Base-by-base conservation (phyloP, 495 filamentous ascomycete genomes). In the Penicillium angulare region DNA sequence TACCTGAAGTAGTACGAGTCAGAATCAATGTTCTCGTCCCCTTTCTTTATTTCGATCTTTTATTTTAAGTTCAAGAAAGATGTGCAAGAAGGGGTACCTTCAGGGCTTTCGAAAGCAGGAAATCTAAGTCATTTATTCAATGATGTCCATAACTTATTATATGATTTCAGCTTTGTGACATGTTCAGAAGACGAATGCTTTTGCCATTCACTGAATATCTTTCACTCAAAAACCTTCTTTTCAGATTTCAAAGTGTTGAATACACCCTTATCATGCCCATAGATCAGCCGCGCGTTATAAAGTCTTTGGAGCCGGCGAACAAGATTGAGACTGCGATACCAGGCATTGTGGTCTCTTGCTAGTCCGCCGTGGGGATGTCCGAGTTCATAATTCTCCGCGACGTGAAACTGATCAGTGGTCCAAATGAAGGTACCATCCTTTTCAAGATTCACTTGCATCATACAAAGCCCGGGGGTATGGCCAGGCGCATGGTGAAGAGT, bases 331-430 rank as follows among this genome's bases (percentile, higher is more conserved):
- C 69, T 74, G 10, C 59, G 50, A n/a, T 65, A 57, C 75, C 75
- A 78, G 1, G 59, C 65, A 46, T 52, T 62, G 56, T 77, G 68
- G 54, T 78, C 73, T 26, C 74, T 45, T 10, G 66, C 64, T 16
- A 77, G 49, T 56, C 73, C 71, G 0, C 76, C 77, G 17, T 78
- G 75, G 1, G 75, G 69, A 17, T 63, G 53, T 1, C 54, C 52
- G 1, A 63, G 21, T 33, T 52, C 54, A 40, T 52, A 57, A 32
- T 57, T 57, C 15, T 57, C 54, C 3, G 34, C 50, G 0, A 75
- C 62, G 53, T 75, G 71, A 39, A 65, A 76, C 49, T 73, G 71
- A 55, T 76, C 75, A 7, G 60, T 69, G 1, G 68, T 75, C 57
- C 65, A 75, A 26, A 78, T 67, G 48, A 72, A 75, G 1, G 71